These are phyloP conservation scores for Phytophthora sp. DNA, from an alignment of 352 stramenopile species.

Conservation along the genomic window DNA sequence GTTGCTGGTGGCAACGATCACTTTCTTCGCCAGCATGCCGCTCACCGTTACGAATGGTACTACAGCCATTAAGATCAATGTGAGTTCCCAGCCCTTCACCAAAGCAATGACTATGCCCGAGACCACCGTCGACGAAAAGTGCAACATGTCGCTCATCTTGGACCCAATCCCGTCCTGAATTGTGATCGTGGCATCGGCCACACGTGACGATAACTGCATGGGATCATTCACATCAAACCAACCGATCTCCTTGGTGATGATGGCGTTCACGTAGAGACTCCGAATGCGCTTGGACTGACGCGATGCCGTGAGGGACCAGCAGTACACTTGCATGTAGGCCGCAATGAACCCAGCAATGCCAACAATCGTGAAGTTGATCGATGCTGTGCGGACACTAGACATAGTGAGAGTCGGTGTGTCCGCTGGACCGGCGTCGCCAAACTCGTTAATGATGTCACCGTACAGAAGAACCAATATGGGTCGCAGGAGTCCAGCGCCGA, in stretches of 20 bases:
- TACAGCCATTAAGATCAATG: constrained; percentile 56
- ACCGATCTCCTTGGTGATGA: constrained; percentile 51
- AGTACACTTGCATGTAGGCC: constrained; percentile 51
- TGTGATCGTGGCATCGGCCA: constrained; percentile 37
- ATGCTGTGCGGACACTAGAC: too few relatives aligned
- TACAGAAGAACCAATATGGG: constrained; percentile 29
- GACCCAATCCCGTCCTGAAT: constrained; percentile 54
- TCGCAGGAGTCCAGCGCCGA: constrained; percentile 18
- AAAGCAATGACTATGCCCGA: constrained; percentile 54
- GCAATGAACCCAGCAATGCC: background rate
- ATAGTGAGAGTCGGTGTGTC: too few relatives aligned
- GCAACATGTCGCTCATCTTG: constrained; percentile 49
- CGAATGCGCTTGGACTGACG: constrained; percentile 55
- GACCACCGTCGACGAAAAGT: constrained; percentile 40
- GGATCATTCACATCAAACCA: constrained; percentile 64
- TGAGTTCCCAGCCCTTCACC: constrained; percentile 56
- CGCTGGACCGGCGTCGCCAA: constrained; percentile 2
- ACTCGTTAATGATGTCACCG: constrained; percentile 30
- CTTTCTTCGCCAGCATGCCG: constrained; percentile 32
- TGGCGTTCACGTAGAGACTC: constrained; percentile 41
- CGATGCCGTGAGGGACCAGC: constrained; percentile 53
- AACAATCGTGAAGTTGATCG: background rate
- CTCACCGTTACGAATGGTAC: constrained; percentile 43
- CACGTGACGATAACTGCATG: constrained; percentile 46
- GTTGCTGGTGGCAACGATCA: constrained; percentile 24